Evolutionary conservation across 2,329 filamentous ascomycete genomes (phyloP).

Genomic region (Neurospora crassa): DNA sequence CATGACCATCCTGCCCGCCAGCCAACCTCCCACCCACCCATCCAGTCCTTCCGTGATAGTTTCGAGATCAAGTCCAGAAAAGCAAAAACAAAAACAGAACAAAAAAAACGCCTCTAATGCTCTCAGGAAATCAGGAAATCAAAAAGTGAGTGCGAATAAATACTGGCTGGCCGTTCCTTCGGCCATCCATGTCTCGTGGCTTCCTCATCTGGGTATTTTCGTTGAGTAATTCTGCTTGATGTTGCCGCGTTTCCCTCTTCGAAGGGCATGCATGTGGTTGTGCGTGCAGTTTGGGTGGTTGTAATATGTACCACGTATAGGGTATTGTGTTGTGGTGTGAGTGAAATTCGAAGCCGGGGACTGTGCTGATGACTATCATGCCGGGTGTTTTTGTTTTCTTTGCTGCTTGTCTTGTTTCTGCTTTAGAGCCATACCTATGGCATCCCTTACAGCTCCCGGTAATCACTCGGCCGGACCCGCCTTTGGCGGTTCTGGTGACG

Average conservation of each 20-base stretch:
- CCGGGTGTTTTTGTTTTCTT: background rate
- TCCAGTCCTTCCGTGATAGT: background rate
- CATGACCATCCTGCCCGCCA: background rate
- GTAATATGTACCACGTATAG: background rate
- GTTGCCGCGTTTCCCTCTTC: background rate
- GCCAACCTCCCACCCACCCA: too few relatives aligned
- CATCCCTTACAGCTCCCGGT: conserved; percentile 58
- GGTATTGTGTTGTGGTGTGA: background rate
- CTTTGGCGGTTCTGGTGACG: conserved; percentile 75
- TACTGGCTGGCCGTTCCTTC: background rate
- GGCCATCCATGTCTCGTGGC: background rate
- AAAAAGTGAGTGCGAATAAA: background rate
- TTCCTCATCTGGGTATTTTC: background rate
- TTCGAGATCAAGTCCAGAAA: background rate
- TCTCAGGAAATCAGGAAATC: background rate
- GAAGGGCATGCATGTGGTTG: background rate
- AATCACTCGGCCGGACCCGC: conserved; percentile 79
- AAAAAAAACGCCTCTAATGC: background rate
- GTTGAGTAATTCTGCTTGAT: background rate
- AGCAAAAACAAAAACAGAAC: background rate
- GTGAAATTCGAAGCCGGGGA: background rate
- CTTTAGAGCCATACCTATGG: background rate
- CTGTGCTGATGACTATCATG: background rate
- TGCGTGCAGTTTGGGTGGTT: background rate
- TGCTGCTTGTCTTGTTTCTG: background rate